Evolutionary conservation across 139 green algal species (phyloP).

Genomic region (Volvox africanus): DNA sequence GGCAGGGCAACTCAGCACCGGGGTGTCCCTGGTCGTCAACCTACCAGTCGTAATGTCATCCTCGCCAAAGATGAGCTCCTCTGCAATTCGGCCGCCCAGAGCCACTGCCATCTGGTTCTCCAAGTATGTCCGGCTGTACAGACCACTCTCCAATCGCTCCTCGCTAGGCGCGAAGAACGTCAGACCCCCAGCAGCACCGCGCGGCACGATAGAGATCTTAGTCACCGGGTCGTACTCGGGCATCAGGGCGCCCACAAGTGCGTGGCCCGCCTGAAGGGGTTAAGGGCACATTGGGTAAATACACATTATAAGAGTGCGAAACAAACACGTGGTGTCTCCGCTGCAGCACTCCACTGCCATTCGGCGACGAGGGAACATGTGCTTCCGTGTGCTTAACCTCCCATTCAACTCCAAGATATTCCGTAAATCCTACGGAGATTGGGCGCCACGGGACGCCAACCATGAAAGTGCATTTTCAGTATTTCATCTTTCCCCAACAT

Average conservation of each 20-base stretch:
- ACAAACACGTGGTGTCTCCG: neutral
- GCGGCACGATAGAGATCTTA: conserved; percentile 99
- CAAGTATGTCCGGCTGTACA: conserved; percentile 90
- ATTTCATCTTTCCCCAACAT: no score
- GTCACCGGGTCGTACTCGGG: conserved; percentile 99
- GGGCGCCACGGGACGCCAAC: no score
- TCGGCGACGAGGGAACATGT: no score
- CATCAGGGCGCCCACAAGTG: conserved; percentile 92
- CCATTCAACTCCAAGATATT: no score
- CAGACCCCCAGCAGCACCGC: conserved; percentile 93
- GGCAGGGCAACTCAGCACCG: no score
- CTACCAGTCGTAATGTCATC: conserved; percentile 97
- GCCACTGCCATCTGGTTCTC: conserved; percentile 96
- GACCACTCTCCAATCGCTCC: conserved; percentile 90
- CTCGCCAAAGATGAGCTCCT: conserved; percentile 99
- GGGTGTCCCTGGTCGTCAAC: neutral
- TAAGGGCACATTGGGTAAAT: no score
- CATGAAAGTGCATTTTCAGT: no score
- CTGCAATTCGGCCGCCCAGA: conserved; percentile 94
- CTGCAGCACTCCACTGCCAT: no score
- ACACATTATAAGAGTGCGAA: neutral
- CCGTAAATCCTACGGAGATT: no score
- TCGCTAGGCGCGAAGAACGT: conserved; percentile 95
- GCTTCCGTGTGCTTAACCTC: no score
- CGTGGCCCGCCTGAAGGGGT: conserved; percentile 78